Conservation (phyloP, 345 rosid genomes). For the Trapa bicornis region DNA sequence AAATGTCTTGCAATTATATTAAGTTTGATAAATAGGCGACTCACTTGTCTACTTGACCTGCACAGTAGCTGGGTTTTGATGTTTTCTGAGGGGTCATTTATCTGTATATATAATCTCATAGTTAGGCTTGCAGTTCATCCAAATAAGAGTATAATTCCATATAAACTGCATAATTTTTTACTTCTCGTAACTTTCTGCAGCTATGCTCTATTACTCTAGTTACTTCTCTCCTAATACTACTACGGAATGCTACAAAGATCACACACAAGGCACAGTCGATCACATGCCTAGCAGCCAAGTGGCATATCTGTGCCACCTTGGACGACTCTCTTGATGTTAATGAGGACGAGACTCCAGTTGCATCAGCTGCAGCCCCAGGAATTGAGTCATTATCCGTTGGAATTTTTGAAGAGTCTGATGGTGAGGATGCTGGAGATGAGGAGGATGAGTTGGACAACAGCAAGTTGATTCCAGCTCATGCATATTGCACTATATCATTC, state of each 20-base stretch:
- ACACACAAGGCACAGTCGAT: constrained; percentile 89
- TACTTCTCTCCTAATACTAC: constrained; percentile 42
- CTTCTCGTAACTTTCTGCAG: constrained; percentile 23
- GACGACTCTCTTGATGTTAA: constrained; percentile 54
- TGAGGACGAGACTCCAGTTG: constrained; percentile 60
- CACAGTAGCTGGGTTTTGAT: too few species aligned
- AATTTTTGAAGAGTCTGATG: constrained; percentile 43
- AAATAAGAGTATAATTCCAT: too few species aligned
- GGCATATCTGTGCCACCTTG: constrained; percentile 85
- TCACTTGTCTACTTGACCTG: too few species aligned
- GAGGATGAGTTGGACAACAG: constrained; percentile 81
- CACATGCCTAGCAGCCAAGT: constrained; percentile 83
- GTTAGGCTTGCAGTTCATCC: too few species aligned
- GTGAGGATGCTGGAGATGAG: constrained; percentile 58
- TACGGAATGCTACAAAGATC: constrained; percentile 80
- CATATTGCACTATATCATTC: constrained; percentile 66
- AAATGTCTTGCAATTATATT: too few species aligned
- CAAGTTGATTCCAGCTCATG: constrained; percentile 58
- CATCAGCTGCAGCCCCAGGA: constrained; percentile 32
- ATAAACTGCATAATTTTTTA: not conserved
- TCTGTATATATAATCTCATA: too few species aligned
- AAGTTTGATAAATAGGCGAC: too few species aligned
- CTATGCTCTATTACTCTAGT: constrained; percentile 69
- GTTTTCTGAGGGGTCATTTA: too few species aligned
- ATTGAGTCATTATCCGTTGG: constrained; percentile 59